phyloP scores from a whole-genome alignment of 228 moss, liverwort and hornwort genomes.

The Sphagnum magellanicum region DNA sequence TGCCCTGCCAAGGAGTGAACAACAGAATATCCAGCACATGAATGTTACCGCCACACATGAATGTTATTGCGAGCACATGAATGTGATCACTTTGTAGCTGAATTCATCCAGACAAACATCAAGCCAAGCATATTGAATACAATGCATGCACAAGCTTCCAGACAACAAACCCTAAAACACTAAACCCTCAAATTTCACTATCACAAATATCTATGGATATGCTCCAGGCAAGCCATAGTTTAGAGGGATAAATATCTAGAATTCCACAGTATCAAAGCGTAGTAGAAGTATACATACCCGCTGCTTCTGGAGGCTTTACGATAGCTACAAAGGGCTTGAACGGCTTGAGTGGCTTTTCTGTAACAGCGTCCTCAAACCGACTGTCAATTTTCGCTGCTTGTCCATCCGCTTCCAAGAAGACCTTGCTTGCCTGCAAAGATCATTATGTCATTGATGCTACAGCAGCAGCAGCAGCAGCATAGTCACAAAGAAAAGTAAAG shows the following conservation, averaged over 20 bases:
- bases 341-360: constrained; percentile 13
- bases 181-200: neutral
- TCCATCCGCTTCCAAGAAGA: constrained; percentile 10
- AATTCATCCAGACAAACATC: neutral
- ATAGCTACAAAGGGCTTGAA: neutral
- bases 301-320: neutral
- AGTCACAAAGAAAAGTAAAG: neutral
- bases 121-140: neutral
- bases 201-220: neutral
- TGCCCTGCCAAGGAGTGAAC: neutral
- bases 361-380: constrained; percentile 45
- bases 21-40: neutral
- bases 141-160: neutral
- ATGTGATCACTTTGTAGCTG: neutral
- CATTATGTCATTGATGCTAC: neutral
- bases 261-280: neutral
- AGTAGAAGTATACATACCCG: neutral
- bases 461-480: neutral
- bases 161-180: neutral
- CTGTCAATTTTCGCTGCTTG: constrained; percentile 11
- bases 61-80: neutral
- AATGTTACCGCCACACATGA: no score
- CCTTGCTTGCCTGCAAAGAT: neutral
- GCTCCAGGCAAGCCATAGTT: neutral
- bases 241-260: neutral